Percentiles rank a stretch among this genome's conserved stretches.
Evolutionary conservation across 106 monocot species (phyloP).

Genomic region (Ottelia alismoides): DNA sequence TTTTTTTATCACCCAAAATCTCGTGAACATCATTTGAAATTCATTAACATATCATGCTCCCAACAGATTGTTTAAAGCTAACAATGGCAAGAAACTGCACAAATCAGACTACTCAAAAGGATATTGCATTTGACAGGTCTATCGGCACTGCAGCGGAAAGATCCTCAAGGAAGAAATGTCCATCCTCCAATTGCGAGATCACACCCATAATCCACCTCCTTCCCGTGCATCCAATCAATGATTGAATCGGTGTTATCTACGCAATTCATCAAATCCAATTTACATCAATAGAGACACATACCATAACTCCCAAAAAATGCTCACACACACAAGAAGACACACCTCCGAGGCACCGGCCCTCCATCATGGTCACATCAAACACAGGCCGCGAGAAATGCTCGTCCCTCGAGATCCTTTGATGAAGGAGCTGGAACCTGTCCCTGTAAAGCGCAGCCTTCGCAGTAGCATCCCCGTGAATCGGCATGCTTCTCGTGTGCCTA

Average conservation of each 20-base stretch:
- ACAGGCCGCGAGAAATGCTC: slow-evolving; percentile 61
- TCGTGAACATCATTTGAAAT: too few species aligned
- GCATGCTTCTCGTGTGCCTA: slow-evolving; percentile 55
- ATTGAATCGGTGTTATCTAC: slow-evolving; percentile 82
- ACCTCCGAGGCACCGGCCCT: slow-evolving; percentile 57
- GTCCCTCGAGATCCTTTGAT: too few species aligned
- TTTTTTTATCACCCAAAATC: too few species aligned
- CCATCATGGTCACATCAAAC: slow-evolving; percentile 39
- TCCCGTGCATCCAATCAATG: too few species aligned
- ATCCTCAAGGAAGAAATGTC: slow-evolving; percentile 84
- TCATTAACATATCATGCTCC: too few species aligned
- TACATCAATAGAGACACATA: not conserved
- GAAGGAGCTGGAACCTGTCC: too few species aligned
- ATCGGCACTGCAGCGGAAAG: slow-evolving; percentile 69
- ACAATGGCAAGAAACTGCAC: too few species aligned
- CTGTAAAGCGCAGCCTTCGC: too few species aligned
- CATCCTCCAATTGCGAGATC: slow-evolving; percentile 84
- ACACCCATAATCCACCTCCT: slow-evolving; percentile 90
- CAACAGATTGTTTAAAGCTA: too few species aligned
- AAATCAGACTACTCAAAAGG: too few species aligned
- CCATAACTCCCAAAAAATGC: too few species aligned
- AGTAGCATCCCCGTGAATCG: slow-evolving; percentile 62
- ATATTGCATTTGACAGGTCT: too few species aligned
- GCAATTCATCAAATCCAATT: not conserved
- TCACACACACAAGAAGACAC: not conserved